Base-by-base conservation (phyloP, 257 asterid genomes). In the Solanum clarkiae region DNA sequence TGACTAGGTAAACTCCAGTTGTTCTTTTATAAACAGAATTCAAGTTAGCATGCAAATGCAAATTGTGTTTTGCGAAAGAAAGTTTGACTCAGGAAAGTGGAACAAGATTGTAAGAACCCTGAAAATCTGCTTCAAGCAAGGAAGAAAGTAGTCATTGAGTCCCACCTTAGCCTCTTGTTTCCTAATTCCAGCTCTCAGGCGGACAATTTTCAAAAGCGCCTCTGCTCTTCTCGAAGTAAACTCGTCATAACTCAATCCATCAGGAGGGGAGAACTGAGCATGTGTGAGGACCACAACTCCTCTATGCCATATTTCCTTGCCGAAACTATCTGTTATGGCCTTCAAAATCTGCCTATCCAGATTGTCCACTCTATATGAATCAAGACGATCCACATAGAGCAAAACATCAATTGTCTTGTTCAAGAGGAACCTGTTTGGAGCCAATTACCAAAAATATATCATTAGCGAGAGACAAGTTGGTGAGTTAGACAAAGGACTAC, bases 261-360 rank as follows among this genome's bases (percentile, higher is more conserved):
- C 99, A 14, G 99, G 99, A 65, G 99, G 99, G 45, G 98, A 95
- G 89, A 97, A 93, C 89, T 97, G 99, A 87, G 98, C 99, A 87
- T 97, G 99, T 32, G 99, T 94, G 24, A 97, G 96, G 53, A 95
- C 99, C 26, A 95, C 92, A 84, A 92, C 77, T 49, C 95, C 98
- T 87, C 96, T 95, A 26, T 85, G 93, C 98, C 99, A 97, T 87
- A 97, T 93, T 83, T 88, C 92, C 90, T 88, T 93, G 88, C 99
- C 99, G 80, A 97, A 94, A 89, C 91, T 88, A 86, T 94, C 93
- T 20, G 98, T 87, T 81, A 97, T 94, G 51, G 99, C 99, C 88
- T 88, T 95, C 86, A 95, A 98, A 69, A 94, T 84, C 88, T 93
- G 99, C 84, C 83, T 93, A 89, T 97, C 99, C 93, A 97, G 88